Base-by-base conservation (phyloP, 306 rosid species). In the Leucaena leucocephala region DNA sequence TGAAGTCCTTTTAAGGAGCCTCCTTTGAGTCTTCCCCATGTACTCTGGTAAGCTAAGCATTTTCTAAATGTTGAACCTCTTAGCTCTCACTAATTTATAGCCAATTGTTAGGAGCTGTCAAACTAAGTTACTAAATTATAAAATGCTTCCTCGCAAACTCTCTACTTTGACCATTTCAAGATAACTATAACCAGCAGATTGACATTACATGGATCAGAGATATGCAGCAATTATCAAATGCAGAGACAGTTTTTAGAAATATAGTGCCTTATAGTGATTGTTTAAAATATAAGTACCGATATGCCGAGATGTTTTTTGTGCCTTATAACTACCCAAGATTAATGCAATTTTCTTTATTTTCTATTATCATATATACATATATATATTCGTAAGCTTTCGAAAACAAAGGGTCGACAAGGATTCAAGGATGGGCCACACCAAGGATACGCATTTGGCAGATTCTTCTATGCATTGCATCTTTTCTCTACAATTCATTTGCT, bases 351-450 rank as follows among this genome's bases (percentile, higher is more conserved):
- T 58, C 33, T 61, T 55, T 17, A 62, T 39, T 78, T 39, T 52
- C 50, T 68, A 22, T 46, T 21, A n/a, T 27, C 27, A 27, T 27
- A 27, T 27, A 27, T 27, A 27, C 27, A 27, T 27, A 55, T 72
- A 17, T 7, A 14, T 68, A 42, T 50, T 72, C 27, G 49, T 33
- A 43, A 38, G 61, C 71, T 76, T 85, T 75, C 72, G 42, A 27
- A 62, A 81, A 80, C 83, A 80, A 78, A 39, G 75, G 49, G 78
- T 83, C 77, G 93, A 91, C 97, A 91, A 93, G 81, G 84, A 89
- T 93, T 87, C 90, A 88, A 87, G 87, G 82, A 88, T 88, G 94
- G 97, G 85, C 82, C 95, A 84, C 80, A 50, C 67, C 34, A 78
- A 78, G 80, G 84, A 82, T 86, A 82, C 72, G 76, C 50, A 73